Evolutionary conservation across 495 filamentous ascomycete genomes (phyloP).

Genomic region (Neurospora tetraspora): DNA sequence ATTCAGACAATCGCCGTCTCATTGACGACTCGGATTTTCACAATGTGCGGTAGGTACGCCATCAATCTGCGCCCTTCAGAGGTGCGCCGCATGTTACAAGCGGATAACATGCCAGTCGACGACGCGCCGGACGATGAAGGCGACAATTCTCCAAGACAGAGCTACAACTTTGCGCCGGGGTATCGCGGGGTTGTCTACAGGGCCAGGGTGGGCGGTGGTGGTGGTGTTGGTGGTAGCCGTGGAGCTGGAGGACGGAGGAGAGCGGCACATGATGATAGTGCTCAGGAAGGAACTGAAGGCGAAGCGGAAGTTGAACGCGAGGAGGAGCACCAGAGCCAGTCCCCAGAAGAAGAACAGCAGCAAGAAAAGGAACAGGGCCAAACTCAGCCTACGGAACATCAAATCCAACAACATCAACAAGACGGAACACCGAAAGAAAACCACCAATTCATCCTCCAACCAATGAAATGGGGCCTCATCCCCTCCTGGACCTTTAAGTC

Average conservation of each 20-base stretch:
- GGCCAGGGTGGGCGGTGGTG: conserved; percentile 53
- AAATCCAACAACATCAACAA: conserved; percentile 2
- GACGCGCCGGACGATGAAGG: conserved; percentile 62
- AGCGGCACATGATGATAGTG: not conserved
- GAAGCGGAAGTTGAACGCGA: conserved; percentile 9
- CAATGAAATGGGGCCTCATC: conserved; percentile 77
- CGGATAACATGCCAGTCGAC: conserved; percentile 66
- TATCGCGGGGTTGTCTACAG: conserved; percentile 80
- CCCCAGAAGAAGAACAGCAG: not conserved
- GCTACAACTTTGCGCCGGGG: conserved; percentile 89
- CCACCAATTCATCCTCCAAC: conserved; percentile 66
- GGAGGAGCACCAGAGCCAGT: conserved; percentile 1
- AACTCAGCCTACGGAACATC: not conserved
- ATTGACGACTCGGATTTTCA: not conserved
- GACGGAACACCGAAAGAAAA: too few species aligned
- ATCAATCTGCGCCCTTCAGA: conserved; percentile 59
- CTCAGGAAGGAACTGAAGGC: conserved; percentile 7
- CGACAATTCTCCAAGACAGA: conserved; percentile 52
- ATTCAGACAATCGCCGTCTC: not conserved
- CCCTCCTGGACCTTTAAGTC: conserved; percentile 23
- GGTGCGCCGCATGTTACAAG: conserved; percentile 58
- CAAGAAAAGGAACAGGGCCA: not conserved
- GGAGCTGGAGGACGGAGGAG: conserved; percentile 1
- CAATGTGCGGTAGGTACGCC: conserved; percentile 84
- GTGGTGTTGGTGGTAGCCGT: conserved; percentile 24